phyloP scores from a whole-genome alignment of 2,329 filamentous ascomycete species.

The Colletotrichum sp. region DNA sequence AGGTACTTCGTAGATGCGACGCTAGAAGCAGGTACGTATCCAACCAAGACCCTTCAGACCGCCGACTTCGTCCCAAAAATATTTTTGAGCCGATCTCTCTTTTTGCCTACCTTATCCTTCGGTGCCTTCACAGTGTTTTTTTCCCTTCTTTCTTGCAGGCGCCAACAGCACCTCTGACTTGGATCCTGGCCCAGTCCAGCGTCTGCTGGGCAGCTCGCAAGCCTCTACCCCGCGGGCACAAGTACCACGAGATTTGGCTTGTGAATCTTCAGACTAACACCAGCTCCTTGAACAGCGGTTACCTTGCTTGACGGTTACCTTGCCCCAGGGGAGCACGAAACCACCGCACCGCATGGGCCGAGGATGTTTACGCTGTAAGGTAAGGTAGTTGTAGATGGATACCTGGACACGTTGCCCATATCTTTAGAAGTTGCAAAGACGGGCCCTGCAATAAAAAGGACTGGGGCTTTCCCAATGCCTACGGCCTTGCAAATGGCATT shows the following conservation, averaged over 20 bases:
- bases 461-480: background rate
- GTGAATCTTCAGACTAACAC: background rate
- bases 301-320: background rate
- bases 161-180: background rate
- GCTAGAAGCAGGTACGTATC: background rate
- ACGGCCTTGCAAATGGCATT: background rate
- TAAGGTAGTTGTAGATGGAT: background rate
- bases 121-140: background rate
- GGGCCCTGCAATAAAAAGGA: background rate
- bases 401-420: background rate
- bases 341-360: background rate
- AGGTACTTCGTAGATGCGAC: background rate
- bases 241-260: background rate
- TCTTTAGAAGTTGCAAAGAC: background rate
- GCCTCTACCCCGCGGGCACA: background rate
- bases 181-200: background rate
- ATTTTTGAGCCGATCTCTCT: background rate
- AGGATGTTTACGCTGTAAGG: background rate
- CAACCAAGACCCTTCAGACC: slow-evolving; percentile 2
- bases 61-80: slow-evolving; percentile 11
- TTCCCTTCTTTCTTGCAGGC: background rate
- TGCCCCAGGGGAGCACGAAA: background rate
- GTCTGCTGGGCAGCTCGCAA: background rate
- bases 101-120: background rate
- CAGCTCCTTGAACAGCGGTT: background rate